phyloP scores from a whole-genome alignment of 208 protist genomes.

The Porcisia hertigi region DNA sequence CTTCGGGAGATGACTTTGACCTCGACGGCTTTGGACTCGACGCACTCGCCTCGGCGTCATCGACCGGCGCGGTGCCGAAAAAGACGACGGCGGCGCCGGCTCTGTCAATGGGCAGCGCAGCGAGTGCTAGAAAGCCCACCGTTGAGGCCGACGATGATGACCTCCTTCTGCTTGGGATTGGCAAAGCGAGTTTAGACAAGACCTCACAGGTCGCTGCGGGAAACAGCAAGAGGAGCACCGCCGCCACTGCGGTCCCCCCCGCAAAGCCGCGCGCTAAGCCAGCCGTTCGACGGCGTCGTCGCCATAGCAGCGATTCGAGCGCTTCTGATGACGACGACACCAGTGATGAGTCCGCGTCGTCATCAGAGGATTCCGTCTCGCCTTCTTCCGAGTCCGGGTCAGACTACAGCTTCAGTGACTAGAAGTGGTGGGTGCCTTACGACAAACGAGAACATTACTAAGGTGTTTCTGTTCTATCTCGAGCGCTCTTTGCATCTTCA shows the following conservation, averaged over 20 bases:
- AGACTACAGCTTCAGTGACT: constrained; percentile 62
- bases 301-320: constrained; percentile 1
- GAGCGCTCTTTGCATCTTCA: not conserved
- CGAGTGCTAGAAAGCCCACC: not conserved
- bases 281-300: not conserved
- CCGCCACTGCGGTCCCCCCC: not conserved
- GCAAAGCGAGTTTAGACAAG: constrained; percentile 8
- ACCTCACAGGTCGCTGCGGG: not conserved
- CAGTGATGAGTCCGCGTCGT: not conserved
- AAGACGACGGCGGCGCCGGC: not conserved
- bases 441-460: not conserved
- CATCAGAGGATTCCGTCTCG: constrained; percentile 26
- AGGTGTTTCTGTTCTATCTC: not conserved
- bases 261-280: constrained; percentile 23
- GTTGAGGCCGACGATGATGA: constrained; percentile 34
- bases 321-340: constrained; percentile 25
- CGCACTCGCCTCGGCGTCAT: constrained; percentile 30
- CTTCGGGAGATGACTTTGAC: constrained; percentile 57
- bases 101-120: not conserved
- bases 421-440: not conserved
- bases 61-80: constrained; percentile 4
- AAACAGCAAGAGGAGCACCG: not conserved
- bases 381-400: constrained; percentile 36
- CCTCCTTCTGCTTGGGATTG: constrained; percentile 32
- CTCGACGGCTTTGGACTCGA: constrained; percentile 82